Percentiles rank a stretch among this genome's conserved stretches.
Evolutionary conservation across 2,329 filamentous ascomycete species (phyloP).

Genomic region (Apiospora arundinis): DNA sequence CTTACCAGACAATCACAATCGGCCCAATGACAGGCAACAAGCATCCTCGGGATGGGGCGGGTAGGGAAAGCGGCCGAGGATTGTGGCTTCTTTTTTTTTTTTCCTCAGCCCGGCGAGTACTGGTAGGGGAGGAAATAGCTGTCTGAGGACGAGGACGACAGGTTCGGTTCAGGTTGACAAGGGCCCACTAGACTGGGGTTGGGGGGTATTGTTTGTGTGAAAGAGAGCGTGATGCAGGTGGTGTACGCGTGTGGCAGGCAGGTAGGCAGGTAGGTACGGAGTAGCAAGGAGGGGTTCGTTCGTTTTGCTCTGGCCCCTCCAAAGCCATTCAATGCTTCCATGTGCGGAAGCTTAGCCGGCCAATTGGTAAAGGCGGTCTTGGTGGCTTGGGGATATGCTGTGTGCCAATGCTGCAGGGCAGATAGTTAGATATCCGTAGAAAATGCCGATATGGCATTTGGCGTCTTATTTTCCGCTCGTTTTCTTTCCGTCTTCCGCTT

Average conservation of each 20-base stretch:
- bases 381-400: conserved; percentile 1
- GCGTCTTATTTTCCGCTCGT: not conserved
- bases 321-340: conserved; percentile 15
- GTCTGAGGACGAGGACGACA: conserved; percentile 1
- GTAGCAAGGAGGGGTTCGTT: not conserved
- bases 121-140: not conserved
- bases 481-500: not conserved
- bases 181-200: not conserved
- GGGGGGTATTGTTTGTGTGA: not conserved
- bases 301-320: conserved; percentile 11
- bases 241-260: too few species aligned
- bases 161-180: too few species aligned
- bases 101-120: not conserved
- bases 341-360: conserved; percentile 13
- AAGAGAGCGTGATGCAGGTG: too few species aligned
- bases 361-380: conserved; percentile 16
- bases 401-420: not conserved
- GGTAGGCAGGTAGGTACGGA: not conserved
- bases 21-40: not conserved
- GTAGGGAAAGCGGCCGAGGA: not conserved
- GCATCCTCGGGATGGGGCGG: not conserved
- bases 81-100: not conserved
- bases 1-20: conserved; percentile 6
- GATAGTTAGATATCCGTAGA: not conserved
- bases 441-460: not conserved